Percentiles rank a stretch among this genome's conserved stretches.
phyloP scores from a whole-genome alignment of 2,329 filamentous ascomycete genomes.

The Thermoascus crustaceus region DNA sequence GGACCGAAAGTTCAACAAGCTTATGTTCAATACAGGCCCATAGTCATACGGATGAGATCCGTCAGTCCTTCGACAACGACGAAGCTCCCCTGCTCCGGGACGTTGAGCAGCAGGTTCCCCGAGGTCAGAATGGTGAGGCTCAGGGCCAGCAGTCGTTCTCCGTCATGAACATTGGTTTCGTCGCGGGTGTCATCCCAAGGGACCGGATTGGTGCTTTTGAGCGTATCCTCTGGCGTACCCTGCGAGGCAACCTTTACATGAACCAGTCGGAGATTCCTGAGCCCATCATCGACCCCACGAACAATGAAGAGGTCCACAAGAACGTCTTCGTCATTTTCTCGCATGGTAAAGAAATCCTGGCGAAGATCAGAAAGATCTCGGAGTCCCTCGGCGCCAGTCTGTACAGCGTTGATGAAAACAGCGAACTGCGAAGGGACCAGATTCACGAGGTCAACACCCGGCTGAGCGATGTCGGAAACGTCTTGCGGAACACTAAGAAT shows the following conservation, averaged over 20 bases:
- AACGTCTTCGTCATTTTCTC: conserved; percentile 99
- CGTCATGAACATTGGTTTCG: conserved; percentile 98
- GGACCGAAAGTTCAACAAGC: not conserved
- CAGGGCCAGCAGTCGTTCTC: conserved; percentile 80
- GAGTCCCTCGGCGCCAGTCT: conserved; percentile 93
- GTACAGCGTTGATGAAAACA: conserved; percentile 96
- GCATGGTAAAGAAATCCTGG: conserved; percentile 94
- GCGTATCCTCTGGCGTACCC: conserved; percentile 91
- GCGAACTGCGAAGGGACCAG: conserved; percentile 88
- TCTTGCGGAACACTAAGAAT: conserved; percentile 88
- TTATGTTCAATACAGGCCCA: conserved; percentile 52
- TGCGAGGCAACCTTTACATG: conserved; percentile 98
- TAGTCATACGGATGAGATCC: conserved; percentile 93
- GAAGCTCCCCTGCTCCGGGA: conserved; percentile 91
- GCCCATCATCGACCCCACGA: conserved; percentile 80
- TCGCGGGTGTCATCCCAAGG: conserved; percentile 87
- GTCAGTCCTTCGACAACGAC: conserved; percentile 75
- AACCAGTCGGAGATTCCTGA: conserved; percentile 98
- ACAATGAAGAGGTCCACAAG: conserved; percentile 87
- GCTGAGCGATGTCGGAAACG: conserved; percentile 81
- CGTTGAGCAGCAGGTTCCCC: conserved; percentile 68
- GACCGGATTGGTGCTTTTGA: conserved; percentile 94
- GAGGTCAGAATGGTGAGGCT: conserved; percentile 52
- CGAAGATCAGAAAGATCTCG: conserved; percentile 98
- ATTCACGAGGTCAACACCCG: conserved; percentile 95